Percentiles rank a stretch among this genome's conserved stretches.
Evolutionary conservation across 1,284 basidiomycete genomes (phyloP).

Genomic region (Cutaneotrichosporon arboriforme): DNA sequence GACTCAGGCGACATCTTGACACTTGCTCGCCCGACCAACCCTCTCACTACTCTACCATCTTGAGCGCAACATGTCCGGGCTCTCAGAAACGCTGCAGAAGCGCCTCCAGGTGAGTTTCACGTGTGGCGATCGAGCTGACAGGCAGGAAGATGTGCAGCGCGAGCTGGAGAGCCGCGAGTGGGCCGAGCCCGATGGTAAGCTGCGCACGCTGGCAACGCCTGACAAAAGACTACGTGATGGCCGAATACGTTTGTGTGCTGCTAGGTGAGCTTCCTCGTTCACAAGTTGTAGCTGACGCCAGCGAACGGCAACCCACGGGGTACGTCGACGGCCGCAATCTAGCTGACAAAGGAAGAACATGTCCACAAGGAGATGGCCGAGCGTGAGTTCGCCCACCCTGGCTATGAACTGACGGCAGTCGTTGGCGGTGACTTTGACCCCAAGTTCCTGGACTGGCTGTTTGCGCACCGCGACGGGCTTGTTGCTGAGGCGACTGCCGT

Average conservation of each 20-base stretch:
- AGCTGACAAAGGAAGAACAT: slow-evolving; percentile 25
- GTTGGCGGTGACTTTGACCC: slow-evolving; percentile 35
- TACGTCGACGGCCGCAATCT: slow-evolving; percentile 13
- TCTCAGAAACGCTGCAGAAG: neutral
- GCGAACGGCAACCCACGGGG: slow-evolving; percentile 38
- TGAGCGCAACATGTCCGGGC: neutral
- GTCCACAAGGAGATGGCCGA: slow-evolving; percentile 44
- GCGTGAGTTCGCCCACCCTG: slow-evolving; percentile 16
- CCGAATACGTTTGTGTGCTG: slow-evolving; percentile 43
- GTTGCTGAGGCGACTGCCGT: neutral
- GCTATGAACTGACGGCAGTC: slow-evolving; percentile 13
- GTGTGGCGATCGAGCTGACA: neutral
- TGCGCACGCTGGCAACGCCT: neutral
- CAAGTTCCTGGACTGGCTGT: slow-evolving; percentile 43
- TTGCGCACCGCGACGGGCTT: slow-evolving; percentile 18
- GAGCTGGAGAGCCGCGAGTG: slow-evolving; percentile 44
- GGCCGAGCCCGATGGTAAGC: slow-evolving; percentile 38
- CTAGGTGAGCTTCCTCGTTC: slow-evolving; percentile 29
- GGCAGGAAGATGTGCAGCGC: slow-evolving; percentile 33
- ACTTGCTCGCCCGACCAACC: neutral
- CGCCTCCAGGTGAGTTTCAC: neutral
- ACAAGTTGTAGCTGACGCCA: slow-evolving; percentile 9
- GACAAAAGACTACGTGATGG: slow-evolving; percentile 41
- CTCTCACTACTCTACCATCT: neutral
- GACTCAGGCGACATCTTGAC: too few species aligned